Evolutionary conservation across 768 basidiomycete genomes (phyloP), one percentile per base, ranked within the genome.

Genomic region (Clathrus columnatus): DNA sequence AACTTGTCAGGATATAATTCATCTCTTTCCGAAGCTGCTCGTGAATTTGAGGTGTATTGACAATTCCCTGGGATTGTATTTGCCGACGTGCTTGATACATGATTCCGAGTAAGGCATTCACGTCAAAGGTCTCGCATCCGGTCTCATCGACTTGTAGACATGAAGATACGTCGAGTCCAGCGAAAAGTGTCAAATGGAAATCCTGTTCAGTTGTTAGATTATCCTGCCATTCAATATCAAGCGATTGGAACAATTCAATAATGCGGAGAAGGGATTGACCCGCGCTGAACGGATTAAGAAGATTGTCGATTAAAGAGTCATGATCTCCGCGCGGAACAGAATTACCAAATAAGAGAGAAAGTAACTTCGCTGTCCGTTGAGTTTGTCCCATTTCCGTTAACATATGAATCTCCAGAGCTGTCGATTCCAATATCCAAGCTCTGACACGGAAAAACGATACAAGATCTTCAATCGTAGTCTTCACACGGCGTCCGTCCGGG

Each of bases 181-280:
- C 74, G 30, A 91, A 75, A 50, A 67, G 61, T 26, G 44, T 48
- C 64, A 87, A 83, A 55, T 84, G 76, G 53, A 90, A 65, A 20
- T 84, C 74, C 5, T 81, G 74, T 16, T 78, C 68, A 1, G 84
- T 80, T 11, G 73, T 67, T 43, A 90, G 69, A 55, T 78, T 80
- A 64, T 97, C 94, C 5, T 78, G 78, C 93, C 93, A 97, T 52
- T 88, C 84, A 60, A 97, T 86, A 65, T 84, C 82, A 61, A 97
- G 71, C 0, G 90, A 89, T 64, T 90, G 85, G 46, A 97, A 73
- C 51, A 91, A 81, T 67, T 95, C 92, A 62, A 95, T 85, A 66
- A 96, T 84, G 23, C 87, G 79, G 61, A 91, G 75, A 52, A 91
- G 82, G 0, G 87, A 86, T 64, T 93, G 92, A 2, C 86, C 86